These are phyloP conservation scores for Morella rubra DNA, from an alignment of 306 rosid genomes.

Conservation along the genomic window DNA sequence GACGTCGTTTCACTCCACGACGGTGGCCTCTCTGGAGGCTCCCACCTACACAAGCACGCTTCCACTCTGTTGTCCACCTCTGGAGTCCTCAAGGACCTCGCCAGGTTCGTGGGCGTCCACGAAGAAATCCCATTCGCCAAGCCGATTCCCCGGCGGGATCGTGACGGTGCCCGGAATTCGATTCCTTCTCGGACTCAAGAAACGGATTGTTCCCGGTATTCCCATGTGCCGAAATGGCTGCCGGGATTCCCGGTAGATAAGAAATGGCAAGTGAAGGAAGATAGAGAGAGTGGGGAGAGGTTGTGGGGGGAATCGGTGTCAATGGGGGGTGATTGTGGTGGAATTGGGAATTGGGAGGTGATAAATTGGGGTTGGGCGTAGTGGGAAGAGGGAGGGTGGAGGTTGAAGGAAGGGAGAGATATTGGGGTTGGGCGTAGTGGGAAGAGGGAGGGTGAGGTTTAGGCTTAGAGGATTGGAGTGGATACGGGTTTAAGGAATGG, in stretches of 20 bases:
- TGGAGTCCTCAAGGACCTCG: conserved; percentile 43
- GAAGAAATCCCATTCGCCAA: conserved; percentile 50
- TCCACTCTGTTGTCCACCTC: conserved; percentile 40
- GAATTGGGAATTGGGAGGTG: neutral
- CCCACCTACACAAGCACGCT: conserved; percentile 25
- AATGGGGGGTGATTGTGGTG: conserved; percentile 5
- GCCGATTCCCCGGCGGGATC: conserved; percentile 38
- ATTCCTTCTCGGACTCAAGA: neutral
- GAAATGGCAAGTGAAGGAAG: conserved; percentile 17
- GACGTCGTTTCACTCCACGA: conserved; percentile 36
- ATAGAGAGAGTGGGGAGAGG: conserved; percentile 55
- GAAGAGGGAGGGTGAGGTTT: conserved; percentile 55
- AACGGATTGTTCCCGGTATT: conserved; percentile 7
- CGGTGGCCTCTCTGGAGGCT: conserved; percentile 51
- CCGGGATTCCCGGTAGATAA: conserved; percentile 48
- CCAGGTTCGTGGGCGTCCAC: conserved; percentile 34
- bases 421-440: conserved; percentile 22
- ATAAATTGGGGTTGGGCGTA: no score
- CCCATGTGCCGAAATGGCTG: conserved; percentile 69
- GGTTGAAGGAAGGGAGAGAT: conserved; percentile 33
- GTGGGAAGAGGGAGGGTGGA: conserved; percentile 28
- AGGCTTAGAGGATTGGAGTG: conserved; percentile 40
- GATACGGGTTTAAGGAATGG: conserved; percentile 35
- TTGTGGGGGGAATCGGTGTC: conserved; percentile 53
- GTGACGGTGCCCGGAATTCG: neutral